Conservation (phyloP, 352 stramenopile genomes). For the Lagenidium giganteum region DNA sequence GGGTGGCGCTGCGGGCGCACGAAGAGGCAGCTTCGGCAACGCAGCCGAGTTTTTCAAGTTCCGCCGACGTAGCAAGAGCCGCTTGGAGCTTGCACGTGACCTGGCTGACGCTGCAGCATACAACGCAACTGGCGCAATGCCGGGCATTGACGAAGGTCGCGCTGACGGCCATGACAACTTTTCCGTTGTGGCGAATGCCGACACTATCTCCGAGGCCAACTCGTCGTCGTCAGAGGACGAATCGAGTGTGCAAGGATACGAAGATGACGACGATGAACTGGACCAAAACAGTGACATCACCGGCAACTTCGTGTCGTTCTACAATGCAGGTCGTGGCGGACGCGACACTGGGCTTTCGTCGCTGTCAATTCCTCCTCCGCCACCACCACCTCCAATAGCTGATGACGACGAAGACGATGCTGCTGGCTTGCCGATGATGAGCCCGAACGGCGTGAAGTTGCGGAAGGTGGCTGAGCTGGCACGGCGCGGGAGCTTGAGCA, state of each 20-base stretch:
- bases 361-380: conserved; percentile 58
- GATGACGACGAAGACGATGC: conserved; percentile 66
- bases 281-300: conserved; percentile 51
- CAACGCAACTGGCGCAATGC: conserved; percentile 46
- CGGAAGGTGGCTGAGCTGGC: conserved; percentile 78
- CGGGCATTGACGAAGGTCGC: conserved; percentile 63
- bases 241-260: conserved; percentile 57
- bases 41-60: conserved; percentile 85
- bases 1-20: conserved; percentile 18
- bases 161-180: conserved; percentile 42
- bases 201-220: conserved; percentile 43
- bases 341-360: conserved; percentile 30
- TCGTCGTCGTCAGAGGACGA: conserved; percentile 50
- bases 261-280: conserved; percentile 66
- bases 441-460: conserved; percentile 64
- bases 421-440: conserved; percentile 76
- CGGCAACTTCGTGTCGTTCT: conserved; percentile 77
- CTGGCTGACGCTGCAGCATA: conserved; percentile 52
- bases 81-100: conserved; percentile 70
- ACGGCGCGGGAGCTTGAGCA: conserved; percentile 72
- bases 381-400: conserved; percentile 50
- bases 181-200: conserved; percentile 25
- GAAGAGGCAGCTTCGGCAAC: conserved; percentile 78
- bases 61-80: conserved; percentile 80
- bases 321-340: conserved; percentile 45